Percentiles rank a stretch among this genome's conserved stretches.
These are phyloP conservation scores for Suillus luteus DNA, from an alignment of 768 basidiomycete genomes.

Conservation along the genomic window DNA sequence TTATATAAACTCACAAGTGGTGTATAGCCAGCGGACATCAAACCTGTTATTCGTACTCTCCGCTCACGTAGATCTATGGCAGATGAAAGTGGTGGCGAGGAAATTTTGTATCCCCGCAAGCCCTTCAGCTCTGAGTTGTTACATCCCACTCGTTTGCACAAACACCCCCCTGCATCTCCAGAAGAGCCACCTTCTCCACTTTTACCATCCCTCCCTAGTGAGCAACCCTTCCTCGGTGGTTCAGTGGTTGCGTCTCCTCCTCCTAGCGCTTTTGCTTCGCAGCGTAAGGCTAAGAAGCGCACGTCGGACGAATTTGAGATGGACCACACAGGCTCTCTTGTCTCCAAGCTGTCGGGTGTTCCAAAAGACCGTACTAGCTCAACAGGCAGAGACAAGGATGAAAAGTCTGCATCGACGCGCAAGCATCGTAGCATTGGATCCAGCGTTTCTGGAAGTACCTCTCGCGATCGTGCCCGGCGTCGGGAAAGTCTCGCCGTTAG, in stretches of 20 bases:
- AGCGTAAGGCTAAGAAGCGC: slow-evolving; percentile 67
- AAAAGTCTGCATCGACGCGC: slow-evolving; percentile 49
- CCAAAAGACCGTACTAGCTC: slow-evolving; percentile 31
- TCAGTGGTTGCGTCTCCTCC: slow-evolving; percentile 49
- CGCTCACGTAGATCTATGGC: slow-evolving; percentile 66
- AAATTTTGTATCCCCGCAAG: slow-evolving; percentile 84
- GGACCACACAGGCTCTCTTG: slow-evolving; percentile 65
- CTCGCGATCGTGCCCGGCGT: slow-evolving; percentile 46
- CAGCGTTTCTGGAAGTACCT: slow-evolving; percentile 40
- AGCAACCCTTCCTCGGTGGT: slow-evolving; percentile 31
- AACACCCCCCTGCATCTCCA: slow-evolving; percentile 29
- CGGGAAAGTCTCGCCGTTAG: slow-evolving; percentile 49
- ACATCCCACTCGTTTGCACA: slow-evolving; percentile 36
- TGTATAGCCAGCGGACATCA: slow-evolving; percentile 44
- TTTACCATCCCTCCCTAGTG: slow-evolving; percentile 35
- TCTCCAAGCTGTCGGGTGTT: slow-evolving; percentile 48
- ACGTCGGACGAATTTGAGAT: slow-evolving; percentile 83
- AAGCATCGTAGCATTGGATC: slow-evolving; percentile 76
- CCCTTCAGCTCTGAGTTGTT: slow-evolving; percentile 33
- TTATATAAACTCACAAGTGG: background rate
- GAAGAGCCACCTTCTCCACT: slow-evolving; percentile 28
- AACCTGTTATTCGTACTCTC: slow-evolving; percentile 49
- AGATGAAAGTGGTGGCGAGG: slow-evolving; percentile 88
- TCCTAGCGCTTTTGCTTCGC: slow-evolving; percentile 63
- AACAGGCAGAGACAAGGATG: slow-evolving; percentile 50